Base-by-base conservation (phyloP, 805 yeast species). In the Wickerhamomyces subpelliculosus region DNA sequence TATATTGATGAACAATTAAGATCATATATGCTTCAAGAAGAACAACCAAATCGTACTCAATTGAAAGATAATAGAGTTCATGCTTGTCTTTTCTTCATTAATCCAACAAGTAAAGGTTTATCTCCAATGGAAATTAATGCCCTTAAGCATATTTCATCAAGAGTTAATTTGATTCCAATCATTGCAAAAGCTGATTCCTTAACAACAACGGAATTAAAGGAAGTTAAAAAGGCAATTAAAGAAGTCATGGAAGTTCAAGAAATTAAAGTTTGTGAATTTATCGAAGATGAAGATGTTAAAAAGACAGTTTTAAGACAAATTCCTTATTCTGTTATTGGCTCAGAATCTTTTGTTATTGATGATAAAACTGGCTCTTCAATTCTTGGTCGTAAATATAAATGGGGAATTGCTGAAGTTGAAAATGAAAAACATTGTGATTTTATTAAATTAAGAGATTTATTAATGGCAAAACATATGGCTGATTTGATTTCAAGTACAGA, bases 361-460 rank as follows among this genome's bases (percentile, higher is more conserved):
- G 48, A 59, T 4, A 62, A 62, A 9, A 78, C 79, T 9, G 60
- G 19, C 9, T 6, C 68, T 24, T 43, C 60, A 4, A 84, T 84
- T 22, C 69, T 83, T 45, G 95, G 93, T 14, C 72, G 96, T 52
- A 70, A 72, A 52, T 89, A 87, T 62, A 70, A 66, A 14, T 89
- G 96, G 96, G 97, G 97, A 1, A 59, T 74, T 18, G 84, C 85
- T 12, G 95, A 88, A 54, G 83, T 85, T 29, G 95, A 84, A 52
- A 81, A 86, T 56, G 73, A 72, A 16, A 58, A 64, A 8, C 88
- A 83, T 58, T 85, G 95, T 60, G 96, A 90, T 56, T 87, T 87
- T 52, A 45, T 60, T 22, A 68, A 68, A 43, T 67, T 89, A 45
- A 74, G 85, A 47, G 71, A 77, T 26, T 60, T 86, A 27, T 62